Conservation (phyloP, 306 rosid species). For the Vigna hirtella region DNA sequence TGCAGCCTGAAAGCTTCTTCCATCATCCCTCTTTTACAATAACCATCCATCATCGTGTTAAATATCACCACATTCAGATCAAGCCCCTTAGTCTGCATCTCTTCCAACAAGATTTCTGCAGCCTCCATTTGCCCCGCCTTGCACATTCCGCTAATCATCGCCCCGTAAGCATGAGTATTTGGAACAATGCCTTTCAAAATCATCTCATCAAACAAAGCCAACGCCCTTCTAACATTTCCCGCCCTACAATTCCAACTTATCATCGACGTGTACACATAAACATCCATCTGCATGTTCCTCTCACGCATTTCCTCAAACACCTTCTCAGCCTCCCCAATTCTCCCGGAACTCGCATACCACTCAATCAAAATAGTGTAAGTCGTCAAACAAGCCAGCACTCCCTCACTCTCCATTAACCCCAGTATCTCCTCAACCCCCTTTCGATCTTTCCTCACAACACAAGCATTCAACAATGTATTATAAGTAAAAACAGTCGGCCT, state of each 20-base stretch:
- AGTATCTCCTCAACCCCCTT: constrained; percentile 58
- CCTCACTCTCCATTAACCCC: constrained; percentile 64
- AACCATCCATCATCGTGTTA: constrained; percentile 78
- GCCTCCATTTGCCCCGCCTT: constrained; percentile 77
- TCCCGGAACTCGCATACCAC: constrained; percentile 57
- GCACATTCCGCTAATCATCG: constrained; percentile 70
- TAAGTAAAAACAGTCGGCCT: constrained; percentile 68
- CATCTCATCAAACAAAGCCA: constrained; percentile 75
- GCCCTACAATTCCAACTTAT: constrained; percentile 69
- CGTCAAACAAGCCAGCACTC: constrained; percentile 53
- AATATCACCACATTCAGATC: constrained; percentile 61
- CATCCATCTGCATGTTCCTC: constrained; percentile 66
- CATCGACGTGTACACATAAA: constrained; percentile 67
- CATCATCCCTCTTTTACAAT: constrained; percentile 69
- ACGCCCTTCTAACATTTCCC: constrained; percentile 70
- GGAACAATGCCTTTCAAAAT: constrained; percentile 63
- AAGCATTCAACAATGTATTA: constrained; percentile 67
- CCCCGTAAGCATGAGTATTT: constrained; percentile 65
- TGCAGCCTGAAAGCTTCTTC: constrained; percentile 69
- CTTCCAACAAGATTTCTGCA: constrained; percentile 69
- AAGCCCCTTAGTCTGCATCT: constrained; percentile 71
- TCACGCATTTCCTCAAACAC: constrained; percentile 65
- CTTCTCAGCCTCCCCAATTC: constrained; percentile 63
- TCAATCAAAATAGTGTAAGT: constrained; percentile 66
- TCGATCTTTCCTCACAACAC: constrained; percentile 55